Conservation (phyloP, 2,329 filamentous ascomycete genomes). For the Dothideomycetes sp. region DNA sequence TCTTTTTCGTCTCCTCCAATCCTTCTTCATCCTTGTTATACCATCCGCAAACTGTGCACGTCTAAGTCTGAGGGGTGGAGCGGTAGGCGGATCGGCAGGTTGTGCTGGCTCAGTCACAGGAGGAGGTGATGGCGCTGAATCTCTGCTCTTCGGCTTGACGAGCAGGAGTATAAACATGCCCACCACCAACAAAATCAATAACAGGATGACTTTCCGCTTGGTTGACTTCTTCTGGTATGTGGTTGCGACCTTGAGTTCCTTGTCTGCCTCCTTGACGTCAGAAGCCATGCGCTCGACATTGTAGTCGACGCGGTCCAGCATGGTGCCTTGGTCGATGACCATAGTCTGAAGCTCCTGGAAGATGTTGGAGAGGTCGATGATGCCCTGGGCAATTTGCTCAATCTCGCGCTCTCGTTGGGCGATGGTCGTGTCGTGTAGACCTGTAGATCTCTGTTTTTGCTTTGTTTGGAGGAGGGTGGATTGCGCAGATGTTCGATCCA, state of each 20-base stretch:
- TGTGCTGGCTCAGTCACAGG: slow-evolving; percentile 1
- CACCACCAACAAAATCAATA: slow-evolving; percentile 74
- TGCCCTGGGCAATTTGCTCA: slow-evolving; percentile 93
- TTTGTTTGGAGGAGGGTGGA: slow-evolving; percentile 72
- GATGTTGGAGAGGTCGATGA: slow-evolving; percentile 92
- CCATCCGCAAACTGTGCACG: slow-evolving; percentile 1
- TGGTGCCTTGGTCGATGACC: slow-evolving; percentile 49
- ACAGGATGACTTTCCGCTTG: slow-evolving; percentile 84
- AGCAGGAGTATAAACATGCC: slow-evolving; percentile 77
- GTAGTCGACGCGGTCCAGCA: slow-evolving; percentile 52
- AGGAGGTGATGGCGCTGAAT: neutral
- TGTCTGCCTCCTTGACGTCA: slow-evolving; percentile 85
- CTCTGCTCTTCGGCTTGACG: slow-evolving; percentile 57
- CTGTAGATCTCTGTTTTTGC: slow-evolving; percentile 50
- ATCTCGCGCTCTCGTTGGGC: slow-evolving; percentile 91
- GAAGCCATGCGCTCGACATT: slow-evolving; percentile 94
- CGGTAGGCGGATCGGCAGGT: slow-evolving; percentile 1
- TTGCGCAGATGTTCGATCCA: slow-evolving; percentile 85
- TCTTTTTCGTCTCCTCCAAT: slow-evolving; percentile 8
- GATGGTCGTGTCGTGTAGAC: slow-evolving; percentile 68
- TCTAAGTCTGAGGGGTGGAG: slow-evolving; percentile 1
- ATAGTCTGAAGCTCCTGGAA: slow-evolving; percentile 94
- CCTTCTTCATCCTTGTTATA: slow-evolving; percentile 1
- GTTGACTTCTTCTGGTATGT: slow-evolving; percentile 81
- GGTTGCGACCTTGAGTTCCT: slow-evolving; percentile 78